These are phyloP conservation scores for Magnaporthales sp. DNA, from an alignment of 2,329 filamentous ascomycete genomes.

Conservation along the genomic window DNA sequence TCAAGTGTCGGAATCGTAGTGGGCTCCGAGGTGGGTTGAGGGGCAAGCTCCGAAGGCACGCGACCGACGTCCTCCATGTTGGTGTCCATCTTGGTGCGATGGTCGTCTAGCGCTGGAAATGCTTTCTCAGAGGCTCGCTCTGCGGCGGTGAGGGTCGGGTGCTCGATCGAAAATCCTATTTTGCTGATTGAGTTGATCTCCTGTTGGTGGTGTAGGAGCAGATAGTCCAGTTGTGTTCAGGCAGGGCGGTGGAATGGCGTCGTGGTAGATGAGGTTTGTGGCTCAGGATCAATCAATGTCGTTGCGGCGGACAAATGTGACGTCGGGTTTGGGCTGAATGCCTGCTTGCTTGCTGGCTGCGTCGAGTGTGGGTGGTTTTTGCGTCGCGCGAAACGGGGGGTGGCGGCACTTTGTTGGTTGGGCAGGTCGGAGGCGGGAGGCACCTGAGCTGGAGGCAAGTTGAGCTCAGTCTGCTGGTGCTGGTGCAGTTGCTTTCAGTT, in stretches of 20 bases:
- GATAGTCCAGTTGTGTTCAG: not conserved
- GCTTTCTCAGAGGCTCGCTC: not conserved
- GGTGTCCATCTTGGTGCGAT: slow-evolving; percentile 63
- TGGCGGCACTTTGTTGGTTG: not conserved
- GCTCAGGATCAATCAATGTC: not conserved
- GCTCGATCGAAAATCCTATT: not conserved
- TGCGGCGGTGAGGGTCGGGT: not conserved
- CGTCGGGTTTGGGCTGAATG: not conserved
- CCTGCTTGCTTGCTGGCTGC: not conserved
- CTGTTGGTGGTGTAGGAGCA: not conserved
- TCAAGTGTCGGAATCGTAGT: slow-evolving; percentile 88
- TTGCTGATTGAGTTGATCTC: not conserved
- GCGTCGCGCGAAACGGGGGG: not conserved
- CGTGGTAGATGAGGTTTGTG: not conserved
- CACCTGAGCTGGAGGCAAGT: not conserved
- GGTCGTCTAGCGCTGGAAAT: not conserved
- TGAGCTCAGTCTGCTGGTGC: not conserved
- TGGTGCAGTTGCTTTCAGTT: not conserved
- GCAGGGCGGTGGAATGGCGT: not conserved
- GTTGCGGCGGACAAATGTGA: not conserved
- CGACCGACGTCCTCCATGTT: slow-evolving; percentile 98
- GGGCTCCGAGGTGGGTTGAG: slow-evolving; percentile 62
- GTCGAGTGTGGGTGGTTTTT: not conserved
- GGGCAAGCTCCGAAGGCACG: slow-evolving; percentile 69
- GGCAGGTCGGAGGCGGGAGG: not conserved